A percentile compares a stretch with the other conserved stretches of the same genome.
Evolutionary conservation across 2,329 filamentous ascomycete species (phyloP).

Genomic region (Neoarthrinium moseri): DNA sequence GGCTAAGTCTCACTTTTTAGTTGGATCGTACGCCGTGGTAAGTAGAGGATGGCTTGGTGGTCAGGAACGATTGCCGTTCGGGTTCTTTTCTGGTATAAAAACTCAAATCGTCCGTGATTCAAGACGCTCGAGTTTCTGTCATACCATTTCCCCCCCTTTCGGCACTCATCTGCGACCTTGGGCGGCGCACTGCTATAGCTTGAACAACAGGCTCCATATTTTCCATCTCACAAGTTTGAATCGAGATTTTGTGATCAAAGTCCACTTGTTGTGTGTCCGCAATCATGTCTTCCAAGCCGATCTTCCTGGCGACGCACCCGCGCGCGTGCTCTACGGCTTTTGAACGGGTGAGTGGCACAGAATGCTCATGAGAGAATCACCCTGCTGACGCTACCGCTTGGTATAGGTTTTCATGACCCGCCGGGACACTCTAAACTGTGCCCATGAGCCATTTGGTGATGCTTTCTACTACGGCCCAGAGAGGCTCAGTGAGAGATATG

Average conservation of each 20-base stretch:
- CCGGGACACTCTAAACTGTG: slow-evolving; percentile 73
- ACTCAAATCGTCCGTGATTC: no score
- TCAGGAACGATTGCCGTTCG: no score
- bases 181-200: background rate
- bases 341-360: slow-evolving; percentile 70
- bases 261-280: no score
- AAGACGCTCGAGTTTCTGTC: no score
- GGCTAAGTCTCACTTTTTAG: no score
- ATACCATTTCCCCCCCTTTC: no score
- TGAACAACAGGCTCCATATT: background rate
- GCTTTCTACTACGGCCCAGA: slow-evolving; percentile 96
- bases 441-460: slow-evolving; percentile 96
- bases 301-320: slow-evolving; percentile 93
- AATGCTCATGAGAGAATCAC: background rate
- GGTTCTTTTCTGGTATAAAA: background rate
- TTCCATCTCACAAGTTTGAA: no score
- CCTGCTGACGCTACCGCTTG: slow-evolving; percentile 9
- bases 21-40: background rate
- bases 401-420: slow-evolving; percentile 93
- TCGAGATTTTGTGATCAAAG: no score
- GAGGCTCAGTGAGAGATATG: slow-evolving; percentile 74
- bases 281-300: slow-evolving; percentile 73
- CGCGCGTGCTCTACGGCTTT: slow-evolving; percentile 96
- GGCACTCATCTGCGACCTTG: no score
- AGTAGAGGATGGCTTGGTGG: background rate